Percentiles rank a stretch among this genome's conserved stretches.
Evolutionary conservation across 139 green algal genomes (phyloP).

Genomic region (Chlorella sp.): DNA sequence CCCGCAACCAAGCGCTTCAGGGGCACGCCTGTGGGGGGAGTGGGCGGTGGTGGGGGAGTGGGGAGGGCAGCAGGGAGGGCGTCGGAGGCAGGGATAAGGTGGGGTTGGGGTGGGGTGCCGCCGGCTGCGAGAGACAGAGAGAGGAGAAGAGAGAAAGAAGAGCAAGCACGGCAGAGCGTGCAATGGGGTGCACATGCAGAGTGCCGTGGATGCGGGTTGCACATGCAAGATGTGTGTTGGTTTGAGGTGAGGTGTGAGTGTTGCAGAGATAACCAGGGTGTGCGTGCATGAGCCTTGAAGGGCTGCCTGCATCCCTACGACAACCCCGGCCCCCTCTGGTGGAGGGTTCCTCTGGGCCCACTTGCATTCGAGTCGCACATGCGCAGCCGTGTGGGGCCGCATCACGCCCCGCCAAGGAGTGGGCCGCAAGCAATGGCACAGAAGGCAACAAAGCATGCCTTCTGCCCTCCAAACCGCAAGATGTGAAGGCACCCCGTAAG

Average conservation of each 20-base stretch:
- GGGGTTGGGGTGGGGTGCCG: no score
- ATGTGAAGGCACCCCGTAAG: no score
- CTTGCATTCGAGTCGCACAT: slow-evolving; percentile 58
- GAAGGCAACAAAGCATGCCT: no score
- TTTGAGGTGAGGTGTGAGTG: slow-evolving; percentile 26
- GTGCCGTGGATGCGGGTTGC: no score
- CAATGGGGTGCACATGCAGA: neutral
- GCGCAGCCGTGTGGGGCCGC: slow-evolving; percentile 5
- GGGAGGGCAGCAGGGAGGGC: neutral
- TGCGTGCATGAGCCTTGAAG: slow-evolving; percentile 6
- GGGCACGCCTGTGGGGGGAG: slow-evolving; percentile 83
- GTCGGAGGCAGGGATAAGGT: neutral
- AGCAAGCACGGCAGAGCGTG: neutral
- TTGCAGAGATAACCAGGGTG: slow-evolving; percentile 45
- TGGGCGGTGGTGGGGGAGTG: neutral
- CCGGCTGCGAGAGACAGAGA: neutral
- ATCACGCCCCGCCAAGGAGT: slow-evolving; percentile 56
- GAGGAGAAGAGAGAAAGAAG: neutral
- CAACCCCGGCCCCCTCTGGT: slow-evolving; percentile 31
- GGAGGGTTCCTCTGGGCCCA: slow-evolving; percentile 39
- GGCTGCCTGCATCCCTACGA: slow-evolving; percentile 45
- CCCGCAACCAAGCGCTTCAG: slow-evolving; percentile 87
- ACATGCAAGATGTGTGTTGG: no score
- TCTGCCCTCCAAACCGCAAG: no score
- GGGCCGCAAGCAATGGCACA: slow-evolving; percentile 2